These are phyloP conservation scores for Serendipita vermifera DNA, from an alignment of 768 basidiomycete species.

Conservation along the genomic window DNA sequence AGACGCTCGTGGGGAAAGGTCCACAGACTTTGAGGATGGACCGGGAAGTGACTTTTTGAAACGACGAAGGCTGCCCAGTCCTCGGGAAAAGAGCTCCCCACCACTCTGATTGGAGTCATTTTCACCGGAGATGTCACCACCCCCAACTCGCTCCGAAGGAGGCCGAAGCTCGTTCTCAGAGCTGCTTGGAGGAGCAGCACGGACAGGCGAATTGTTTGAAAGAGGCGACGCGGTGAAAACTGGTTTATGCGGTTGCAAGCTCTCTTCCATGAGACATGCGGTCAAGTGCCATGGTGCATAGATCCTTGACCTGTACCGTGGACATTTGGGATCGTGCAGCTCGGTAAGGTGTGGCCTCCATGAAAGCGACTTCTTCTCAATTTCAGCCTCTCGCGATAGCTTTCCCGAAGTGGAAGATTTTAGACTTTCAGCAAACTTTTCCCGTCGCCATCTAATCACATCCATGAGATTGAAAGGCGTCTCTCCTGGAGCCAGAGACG, in stretches of 20 bases:
- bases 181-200: not conserved
- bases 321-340: not conserved
- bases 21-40: conserved; percentile 8
- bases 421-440: not conserved
- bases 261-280: not conserved
- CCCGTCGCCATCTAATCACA: not conserved
- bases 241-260: too few relatives aligned
- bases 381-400: not conserved
- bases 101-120: not conserved
- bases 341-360: conserved; percentile 4
- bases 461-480: conserved; percentile 2
- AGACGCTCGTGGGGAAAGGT: not conserved
- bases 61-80: not conserved
- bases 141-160: not conserved
- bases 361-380: not conserved
- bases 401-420: not conserved
- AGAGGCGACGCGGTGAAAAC: not conserved
- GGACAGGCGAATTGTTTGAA: not conserved
- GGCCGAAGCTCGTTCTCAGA: not conserved
- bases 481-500: not conserved
- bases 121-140: not conserved
- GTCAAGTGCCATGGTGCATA: conserved; percentile 8
- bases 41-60: not conserved
- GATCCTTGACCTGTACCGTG: not conserved
- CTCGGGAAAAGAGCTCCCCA: not conserved